Conservation (phyloP, 2,329 filamentous ascomycete genomes). For the Coniochaeta pulveracea region DNA sequence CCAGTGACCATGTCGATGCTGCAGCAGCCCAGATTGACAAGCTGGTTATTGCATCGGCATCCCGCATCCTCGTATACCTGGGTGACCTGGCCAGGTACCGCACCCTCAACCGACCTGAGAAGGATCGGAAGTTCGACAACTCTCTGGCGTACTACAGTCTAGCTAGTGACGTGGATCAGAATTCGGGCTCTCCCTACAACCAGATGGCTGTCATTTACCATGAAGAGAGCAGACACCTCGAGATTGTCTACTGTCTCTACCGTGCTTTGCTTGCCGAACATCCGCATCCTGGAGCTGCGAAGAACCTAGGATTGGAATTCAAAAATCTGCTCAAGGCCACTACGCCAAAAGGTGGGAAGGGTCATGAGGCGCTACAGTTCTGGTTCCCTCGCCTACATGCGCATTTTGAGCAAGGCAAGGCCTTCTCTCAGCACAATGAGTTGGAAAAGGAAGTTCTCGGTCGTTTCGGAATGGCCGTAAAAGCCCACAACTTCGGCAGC, state of each 20-base stretch:
- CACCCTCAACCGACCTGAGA: conserved; percentile 61
- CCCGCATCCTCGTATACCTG: conserved; percentile 73
- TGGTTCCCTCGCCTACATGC: conserved; percentile 86
- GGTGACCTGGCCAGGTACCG: conserved; percentile 88
- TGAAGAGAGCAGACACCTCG: conserved; percentile 67
- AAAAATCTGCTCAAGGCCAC: conserved; percentile 31
- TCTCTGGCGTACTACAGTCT: conserved; percentile 78
- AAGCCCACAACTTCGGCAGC: conserved; percentile 51
- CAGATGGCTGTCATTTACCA: conserved; percentile 82
- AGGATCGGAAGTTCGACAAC: conserved; percentile 64
- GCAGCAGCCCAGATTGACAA: conserved; percentile 37
- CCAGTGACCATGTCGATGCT: conserved; percentile 30
- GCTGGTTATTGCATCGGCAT: conserved; percentile 62
- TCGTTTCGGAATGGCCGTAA: conserved; percentile 62
- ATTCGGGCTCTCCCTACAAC: conserved; percentile 74
- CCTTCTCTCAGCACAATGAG: conserved; percentile 66
- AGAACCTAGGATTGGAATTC: conserved; percentile 74
- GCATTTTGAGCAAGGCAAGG: conserved; percentile 66
- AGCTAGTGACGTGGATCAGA: conserved; percentile 66
- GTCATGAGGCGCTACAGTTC: conserved; percentile 33
- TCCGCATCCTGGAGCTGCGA: conserved; percentile 62
- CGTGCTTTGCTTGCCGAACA: conserved; percentile 64
- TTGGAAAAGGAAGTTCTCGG: conserved; percentile 78
- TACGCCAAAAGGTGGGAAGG: conserved; percentile 16
- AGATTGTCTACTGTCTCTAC: conserved; percentile 83